Evolutionary conservation across 2,329 filamentous ascomycete species (phyloP).

Genomic region (Aspergillus eucalypticola): DNA sequence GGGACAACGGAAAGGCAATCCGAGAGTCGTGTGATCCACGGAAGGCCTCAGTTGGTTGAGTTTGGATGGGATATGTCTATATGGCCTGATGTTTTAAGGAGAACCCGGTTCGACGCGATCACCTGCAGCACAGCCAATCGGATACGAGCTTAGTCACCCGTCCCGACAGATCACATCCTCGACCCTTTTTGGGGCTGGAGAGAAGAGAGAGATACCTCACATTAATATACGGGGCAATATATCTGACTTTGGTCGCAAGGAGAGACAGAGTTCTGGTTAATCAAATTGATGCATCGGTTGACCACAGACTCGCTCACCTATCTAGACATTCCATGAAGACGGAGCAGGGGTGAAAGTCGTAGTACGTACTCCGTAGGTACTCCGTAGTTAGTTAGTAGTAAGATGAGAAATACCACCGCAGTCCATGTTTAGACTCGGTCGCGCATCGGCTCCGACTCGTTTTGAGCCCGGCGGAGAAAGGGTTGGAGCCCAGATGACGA

Average conservation of each 20-base stretch:
- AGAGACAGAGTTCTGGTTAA: background rate
- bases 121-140: background rate
- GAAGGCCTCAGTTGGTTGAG: background rate
- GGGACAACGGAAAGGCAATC: background rate
- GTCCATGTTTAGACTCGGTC: background rate
- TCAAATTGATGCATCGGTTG: background rate
- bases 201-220: background rate
- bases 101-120: background rate
- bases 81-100: constrained; percentile 1
- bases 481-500: background rate
- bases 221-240: background rate
- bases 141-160: background rate
- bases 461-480: constrained; percentile 1
- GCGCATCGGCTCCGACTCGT: constrained; percentile 6
- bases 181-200: too few species aligned
- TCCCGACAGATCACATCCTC: background rate
- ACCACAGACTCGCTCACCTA: background rate
- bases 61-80: background rate
- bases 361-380: too few species aligned
- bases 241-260: background rate
- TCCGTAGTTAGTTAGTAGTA: background rate
- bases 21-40: background rate
- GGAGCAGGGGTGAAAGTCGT: background rate
- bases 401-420: background rate
- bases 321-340: background rate